Conservation (phyloP, 129 eudicot genomes). For the Saposhnikovia divaricata region DNA sequence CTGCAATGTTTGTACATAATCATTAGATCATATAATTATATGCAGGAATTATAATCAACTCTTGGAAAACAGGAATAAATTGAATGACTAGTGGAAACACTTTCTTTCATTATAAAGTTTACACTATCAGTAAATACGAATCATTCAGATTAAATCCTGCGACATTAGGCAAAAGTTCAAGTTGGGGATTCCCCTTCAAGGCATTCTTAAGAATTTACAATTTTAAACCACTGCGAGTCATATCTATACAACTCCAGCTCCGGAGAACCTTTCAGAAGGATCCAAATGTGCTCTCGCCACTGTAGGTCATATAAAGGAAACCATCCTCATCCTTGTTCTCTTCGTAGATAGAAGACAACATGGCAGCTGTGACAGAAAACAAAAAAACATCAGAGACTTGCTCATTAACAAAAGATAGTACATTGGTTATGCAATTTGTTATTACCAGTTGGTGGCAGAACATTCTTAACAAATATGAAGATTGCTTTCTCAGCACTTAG, state of each 20-base stretch:
- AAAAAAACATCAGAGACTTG: background rate
- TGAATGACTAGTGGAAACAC: background rate
- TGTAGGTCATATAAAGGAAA: conserved; percentile 93
- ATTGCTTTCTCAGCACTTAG: conserved; percentile 97
- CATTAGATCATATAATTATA: background rate
- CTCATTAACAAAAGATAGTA: background rate
- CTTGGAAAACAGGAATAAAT: background rate
- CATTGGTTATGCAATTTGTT: background rate
- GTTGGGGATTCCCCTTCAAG: background rate
- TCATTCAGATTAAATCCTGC: background rate
- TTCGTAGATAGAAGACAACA: conserved; percentile 94
- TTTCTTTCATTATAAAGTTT: background rate
- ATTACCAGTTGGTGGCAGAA: conserved; percentile 92
- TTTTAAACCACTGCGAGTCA: conserved; percentile 15
- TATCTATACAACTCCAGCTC: conserved; percentile 34
- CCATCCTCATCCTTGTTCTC: conserved; percentile 95
- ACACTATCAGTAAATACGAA: background rate
- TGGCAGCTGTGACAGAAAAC: conserved; percentile 53
- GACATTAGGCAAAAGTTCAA: background rate
- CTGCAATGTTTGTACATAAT: background rate
- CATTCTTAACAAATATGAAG: conserved; percentile 84
- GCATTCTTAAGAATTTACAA: conserved; percentile 35
- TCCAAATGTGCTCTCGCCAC: conserved; percentile 97
- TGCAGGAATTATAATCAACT: background rate
- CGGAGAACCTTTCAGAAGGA: conserved; percentile 28